Percentiles rank a stretch among this genome's conserved stretches.
phyloP scores from a whole-genome alignment of 164 flowering plant species.

The Amborella trichopoda region DNA sequence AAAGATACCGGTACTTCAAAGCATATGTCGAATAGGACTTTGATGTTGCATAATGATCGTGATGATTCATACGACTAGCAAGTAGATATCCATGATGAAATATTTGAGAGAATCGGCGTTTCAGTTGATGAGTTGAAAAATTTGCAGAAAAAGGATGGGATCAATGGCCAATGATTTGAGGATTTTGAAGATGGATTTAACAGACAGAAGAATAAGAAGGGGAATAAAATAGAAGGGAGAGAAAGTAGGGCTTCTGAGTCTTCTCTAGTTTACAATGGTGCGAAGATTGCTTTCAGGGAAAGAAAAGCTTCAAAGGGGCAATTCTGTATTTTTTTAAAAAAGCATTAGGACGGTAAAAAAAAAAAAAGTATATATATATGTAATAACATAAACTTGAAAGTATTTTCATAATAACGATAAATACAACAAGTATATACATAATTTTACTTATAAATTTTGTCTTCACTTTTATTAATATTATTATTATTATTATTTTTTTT shows the following conservation, averaged over 20 bases:
- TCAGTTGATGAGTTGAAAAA: conserved; percentile 59
- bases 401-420: too few species aligned
- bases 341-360: too few species aligned
- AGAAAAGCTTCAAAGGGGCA: conserved; percentile 19
- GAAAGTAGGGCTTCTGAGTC: conserved; percentile 1
- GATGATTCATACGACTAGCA: conserved; percentile 64
- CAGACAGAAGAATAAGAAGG: conserved; percentile 48
- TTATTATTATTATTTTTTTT: too few species aligned
- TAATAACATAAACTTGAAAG: too few species aligned
- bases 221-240: not conserved
- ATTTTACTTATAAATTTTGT: too few species aligned
- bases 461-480: too few species aligned
- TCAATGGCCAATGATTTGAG: conserved; percentile 21
- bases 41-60: conserved; percentile 25
- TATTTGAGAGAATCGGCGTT: conserved; percentile 50
- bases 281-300: conserved; percentile 49
- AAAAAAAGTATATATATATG: too few species aligned
- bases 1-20: conserved; percentile 27
- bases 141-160: conserved; percentile 22
- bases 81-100: conserved; percentile 54
- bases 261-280: conserved; percentile 15
- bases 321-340: too few species aligned
- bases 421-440: too few species aligned
- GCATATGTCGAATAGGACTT: conserved; percentile 9
- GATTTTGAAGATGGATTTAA: conserved; percentile 51